These are phyloP conservation scores for Apiospora kogelbergensis DNA, from an alignment of 2,329 filamentous ascomycete genomes.

Conservation along the genomic window DNA sequence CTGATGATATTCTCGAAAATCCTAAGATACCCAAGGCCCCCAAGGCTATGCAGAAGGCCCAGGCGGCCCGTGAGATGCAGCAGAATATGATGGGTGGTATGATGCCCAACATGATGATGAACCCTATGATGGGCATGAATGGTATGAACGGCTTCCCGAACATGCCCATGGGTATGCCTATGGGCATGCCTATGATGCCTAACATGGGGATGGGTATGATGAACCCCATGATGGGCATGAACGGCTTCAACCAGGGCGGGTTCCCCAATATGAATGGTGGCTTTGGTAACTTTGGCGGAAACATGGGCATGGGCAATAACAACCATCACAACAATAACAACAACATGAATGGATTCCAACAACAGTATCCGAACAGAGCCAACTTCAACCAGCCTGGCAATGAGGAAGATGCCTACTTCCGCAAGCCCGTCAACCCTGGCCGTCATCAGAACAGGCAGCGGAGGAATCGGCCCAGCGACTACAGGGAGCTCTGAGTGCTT, in stretches of 20 bases:
- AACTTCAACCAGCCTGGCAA: conserved; percentile 56
- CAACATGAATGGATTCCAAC: conserved; percentile 24
- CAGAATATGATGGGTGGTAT: conserved; percentile 47
- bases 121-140: conserved; percentile 40
- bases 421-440: conserved; percentile 93
- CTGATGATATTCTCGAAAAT: conserved; percentile 69
- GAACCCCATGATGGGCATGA: conserved; percentile 41
- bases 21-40: conserved; percentile 65
- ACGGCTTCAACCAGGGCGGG: conserved; percentile 31
- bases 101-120: conserved; percentile 45
- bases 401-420: conserved; percentile 90
- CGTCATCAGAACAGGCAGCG: conserved; percentile 81
- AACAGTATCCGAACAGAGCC: conserved; percentile 24
- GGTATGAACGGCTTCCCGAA: conserved; percentile 35
- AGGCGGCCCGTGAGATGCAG: conserved; percentile 48
- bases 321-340: conserved; percentile 30
- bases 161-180: conserved; percentile 36
- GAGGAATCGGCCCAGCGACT: conserved; percentile 84
- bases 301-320: conserved; percentile 30
- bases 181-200: conserved; percentile 36
- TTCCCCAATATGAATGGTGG: conserved; percentile 34
- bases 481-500: conserved; percentile 67
- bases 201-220: conserved; percentile 35
- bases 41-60: conserved; percentile 60
- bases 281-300: conserved; percentile 36